Percentiles rank a stretch among this genome's conserved stretches.
phyloP scores from a whole-genome alignment of 2,329 filamentous ascomycete species.

The Lachnellula subtilissima region DNA sequence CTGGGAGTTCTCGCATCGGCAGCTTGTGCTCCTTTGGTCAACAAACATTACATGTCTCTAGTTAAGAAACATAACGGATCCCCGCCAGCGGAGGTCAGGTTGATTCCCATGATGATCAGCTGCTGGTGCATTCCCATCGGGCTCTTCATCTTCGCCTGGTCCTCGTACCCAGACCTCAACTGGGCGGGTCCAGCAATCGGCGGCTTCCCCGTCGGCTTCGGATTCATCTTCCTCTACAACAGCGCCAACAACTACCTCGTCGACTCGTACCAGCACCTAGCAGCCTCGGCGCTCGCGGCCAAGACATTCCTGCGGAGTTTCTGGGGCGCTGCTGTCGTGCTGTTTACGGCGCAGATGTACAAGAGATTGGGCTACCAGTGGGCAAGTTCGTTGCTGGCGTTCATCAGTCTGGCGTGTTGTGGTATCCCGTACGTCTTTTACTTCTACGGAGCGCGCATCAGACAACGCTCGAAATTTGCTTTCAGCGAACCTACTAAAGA shows the following conservation, averaged over 20 bases:
- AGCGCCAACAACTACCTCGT: conserved; percentile 55
- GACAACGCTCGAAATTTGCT: conserved; percentile 65
- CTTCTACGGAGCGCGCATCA: conserved; percentile 67
- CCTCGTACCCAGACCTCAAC: conserved; percentile 49
- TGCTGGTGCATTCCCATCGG: conserved; percentile 70
- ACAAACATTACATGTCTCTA: conserved; percentile 66
- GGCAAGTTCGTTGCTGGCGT: conserved; percentile 68
- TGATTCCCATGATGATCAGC: conserved; percentile 77
- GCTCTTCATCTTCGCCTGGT: conserved; percentile 65
- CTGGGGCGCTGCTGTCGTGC: conserved; percentile 72
- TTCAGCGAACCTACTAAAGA: conserved; percentile 53
- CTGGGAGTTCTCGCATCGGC: conserved; percentile 56
- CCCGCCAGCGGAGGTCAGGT: conserved; percentile 70
- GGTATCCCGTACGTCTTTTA: conserved; percentile 81
- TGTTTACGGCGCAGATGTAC: conserved; percentile 69
- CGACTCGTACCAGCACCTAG: conserved; percentile 66
- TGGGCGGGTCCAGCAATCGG: conserved; percentile 57
- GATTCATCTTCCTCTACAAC: conserved; percentile 64
- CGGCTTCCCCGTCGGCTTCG: conserved; percentile 54
- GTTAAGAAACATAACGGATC: conserved; percentile 59
- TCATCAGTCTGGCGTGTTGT: conserved; percentile 73
- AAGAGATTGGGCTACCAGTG: conserved; percentile 52
- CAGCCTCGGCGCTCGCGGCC: conserved; percentile 73
- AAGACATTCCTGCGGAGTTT: conserved; percentile 77
- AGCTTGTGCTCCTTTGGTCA: neutral